These are phyloP conservation scores for Phtheirospermum japonicum DNA, from an alignment of 257 asterid species.

Conservation along the genomic window DNA sequence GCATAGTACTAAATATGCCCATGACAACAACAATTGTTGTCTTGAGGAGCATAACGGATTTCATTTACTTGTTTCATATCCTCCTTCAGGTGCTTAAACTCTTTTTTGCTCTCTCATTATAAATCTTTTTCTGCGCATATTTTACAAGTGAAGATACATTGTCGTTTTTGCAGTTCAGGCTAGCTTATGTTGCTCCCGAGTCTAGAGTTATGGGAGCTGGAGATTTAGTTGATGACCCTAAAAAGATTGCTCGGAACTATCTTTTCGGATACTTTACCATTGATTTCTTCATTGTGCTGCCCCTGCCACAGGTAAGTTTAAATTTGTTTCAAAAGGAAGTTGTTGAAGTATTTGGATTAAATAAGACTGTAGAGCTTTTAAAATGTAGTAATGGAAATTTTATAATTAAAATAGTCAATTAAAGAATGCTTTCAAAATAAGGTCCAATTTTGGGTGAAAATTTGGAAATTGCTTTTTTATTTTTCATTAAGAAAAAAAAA, in stretches of 20 bases:
- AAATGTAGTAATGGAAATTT: too few relatives aligned
- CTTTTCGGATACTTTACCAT: constrained; percentile 49
- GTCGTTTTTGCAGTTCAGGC: constrained; percentile 65
- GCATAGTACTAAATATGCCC: constrained; percentile 60
- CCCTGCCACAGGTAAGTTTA: constrained; percentile 72
- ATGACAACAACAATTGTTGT: constrained; percentile 51
- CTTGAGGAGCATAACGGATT: constrained; percentile 76
- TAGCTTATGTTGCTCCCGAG: constrained; percentile 83
- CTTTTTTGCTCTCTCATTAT: background rate
- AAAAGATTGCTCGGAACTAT: constrained; percentile 60
- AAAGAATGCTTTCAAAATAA: too few relatives aligned
- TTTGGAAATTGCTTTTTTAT: too few relatives aligned
- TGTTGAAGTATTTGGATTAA: too few relatives aligned
- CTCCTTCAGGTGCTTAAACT: constrained; percentile 72
- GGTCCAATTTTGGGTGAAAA: too few relatives aligned
- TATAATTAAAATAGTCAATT: too few relatives aligned
- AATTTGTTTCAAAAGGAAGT: background rate
- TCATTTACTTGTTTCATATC: constrained; percentile 66
- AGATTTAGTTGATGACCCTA: constrained; percentile 72
- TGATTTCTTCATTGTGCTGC: constrained; percentile 61
- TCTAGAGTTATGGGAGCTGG: constrained; percentile 75
- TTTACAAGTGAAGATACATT: constrained; percentile 16
- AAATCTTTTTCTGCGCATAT: background rate
- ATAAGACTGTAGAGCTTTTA: too few relatives aligned
- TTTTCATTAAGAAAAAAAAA: too few relatives aligned